Percentiles rank a stretch among this genome's conserved stretches.
Conservation (phyloP, 2,329 filamentous ascomycete genomes). For the Coniochaeta sp. region DNA sequence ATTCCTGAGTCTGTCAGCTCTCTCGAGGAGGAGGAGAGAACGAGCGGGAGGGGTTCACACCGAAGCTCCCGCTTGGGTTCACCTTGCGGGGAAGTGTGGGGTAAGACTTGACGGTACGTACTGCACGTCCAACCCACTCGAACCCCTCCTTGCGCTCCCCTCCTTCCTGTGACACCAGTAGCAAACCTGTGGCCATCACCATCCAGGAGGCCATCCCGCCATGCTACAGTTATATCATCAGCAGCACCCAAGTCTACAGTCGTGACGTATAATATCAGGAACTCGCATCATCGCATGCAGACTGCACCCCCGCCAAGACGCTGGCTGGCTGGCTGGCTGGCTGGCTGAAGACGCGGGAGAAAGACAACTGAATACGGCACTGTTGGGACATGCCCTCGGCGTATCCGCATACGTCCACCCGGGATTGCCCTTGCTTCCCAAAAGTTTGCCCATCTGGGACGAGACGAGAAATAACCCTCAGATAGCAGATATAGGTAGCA, state of each 20-base stretch:
- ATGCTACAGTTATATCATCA: too few species aligned
- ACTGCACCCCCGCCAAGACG: not conserved
- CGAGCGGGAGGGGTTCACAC: not conserved
- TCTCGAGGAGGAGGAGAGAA: too few species aligned
- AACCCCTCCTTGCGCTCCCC: not conserved
- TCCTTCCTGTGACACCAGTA: too few species aligned
- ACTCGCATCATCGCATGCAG: not conserved
- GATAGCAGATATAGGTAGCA: not conserved
- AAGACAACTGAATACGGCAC: not conserved
- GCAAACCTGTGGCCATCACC: too few species aligned
- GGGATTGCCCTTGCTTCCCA: not conserved
- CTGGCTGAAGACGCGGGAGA: not conserved
- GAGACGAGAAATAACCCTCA: not conserved
- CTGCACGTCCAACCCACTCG: too few species aligned
- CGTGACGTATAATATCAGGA: not conserved
- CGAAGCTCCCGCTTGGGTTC: not conserved
- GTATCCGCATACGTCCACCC: not conserved
- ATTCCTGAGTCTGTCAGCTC: not conserved
- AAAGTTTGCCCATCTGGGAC: too few species aligned
- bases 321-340: not conserved
- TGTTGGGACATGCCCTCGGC: not conserved
- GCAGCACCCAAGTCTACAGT: too few species aligned
- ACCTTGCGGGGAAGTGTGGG: slow-evolving; percentile 1
- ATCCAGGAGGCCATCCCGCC: too few species aligned
- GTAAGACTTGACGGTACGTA: too few species aligned